phyloP scores from a whole-genome alignment of 768 basidiomycete genomes.

The Tephrocybe sp. region DNA sequence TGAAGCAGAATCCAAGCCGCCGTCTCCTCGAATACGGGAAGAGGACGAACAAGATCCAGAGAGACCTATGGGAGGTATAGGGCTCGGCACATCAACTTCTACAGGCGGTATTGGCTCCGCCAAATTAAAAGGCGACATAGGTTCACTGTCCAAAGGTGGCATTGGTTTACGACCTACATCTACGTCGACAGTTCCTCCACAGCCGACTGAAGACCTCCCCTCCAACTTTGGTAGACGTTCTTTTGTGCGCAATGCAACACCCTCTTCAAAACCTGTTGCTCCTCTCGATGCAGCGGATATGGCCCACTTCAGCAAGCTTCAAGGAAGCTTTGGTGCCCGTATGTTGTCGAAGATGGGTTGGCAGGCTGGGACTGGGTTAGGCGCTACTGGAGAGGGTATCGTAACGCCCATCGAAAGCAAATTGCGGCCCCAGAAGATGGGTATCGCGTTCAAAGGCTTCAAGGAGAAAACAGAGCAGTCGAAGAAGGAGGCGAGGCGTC shows the following conservation, averaged over 20 bases:
- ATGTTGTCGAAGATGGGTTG: constrained; percentile 97
- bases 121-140: constrained; percentile 43
- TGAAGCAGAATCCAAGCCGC: constrained; percentile 42
- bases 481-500: constrained; percentile 73
- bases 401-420: constrained; percentile 87
- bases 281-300: constrained; percentile 65
- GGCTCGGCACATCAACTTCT: constrained; percentile 23
- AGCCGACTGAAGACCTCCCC: constrained; percentile 31
- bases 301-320: constrained; percentile 81
- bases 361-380: constrained; percentile 80
- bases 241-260: constrained; percentile 53
- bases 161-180: constrained; percentile 24
- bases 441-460: constrained; percentile 86
- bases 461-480: constrained; percentile 87
- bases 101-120: constrained; percentile 32
- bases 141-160: constrained; percentile 31
- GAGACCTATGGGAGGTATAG: constrained; percentile 48
- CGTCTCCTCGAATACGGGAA: constrained; percentile 57
- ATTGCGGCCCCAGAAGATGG: constrained; percentile 80
- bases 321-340: constrained; percentile 78
- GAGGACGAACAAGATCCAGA: constrained; percentile 52
- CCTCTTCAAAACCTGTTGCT: constrained; percentile 44
- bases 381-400: constrained; percentile 75
- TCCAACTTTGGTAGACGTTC: constrained; percentile 41
- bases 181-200: constrained; percentile 14